Base-by-base conservation (phyloP, 768 basidiomycete genomes). In the Mycena crocata region DNA sequence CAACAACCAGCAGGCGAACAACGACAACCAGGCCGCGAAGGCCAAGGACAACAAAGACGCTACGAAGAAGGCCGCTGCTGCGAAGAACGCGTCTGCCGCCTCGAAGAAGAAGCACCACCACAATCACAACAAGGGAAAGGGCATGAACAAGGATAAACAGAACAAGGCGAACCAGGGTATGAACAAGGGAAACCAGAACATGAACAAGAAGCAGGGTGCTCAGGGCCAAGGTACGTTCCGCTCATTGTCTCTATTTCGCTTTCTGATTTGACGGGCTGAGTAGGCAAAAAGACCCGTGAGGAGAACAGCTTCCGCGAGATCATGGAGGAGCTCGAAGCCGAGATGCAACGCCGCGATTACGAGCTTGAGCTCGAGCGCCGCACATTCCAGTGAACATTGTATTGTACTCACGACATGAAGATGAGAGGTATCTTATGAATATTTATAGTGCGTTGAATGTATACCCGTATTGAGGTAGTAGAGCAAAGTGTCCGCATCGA, bases 371-470 rank as follows among this genome's bases (percentile, higher is more conserved):
- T 46, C 24, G 37, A 60, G 35, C 26, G 44, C 44, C 44, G 44
- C 24, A 24, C 31, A 15, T 13, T 50, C 31, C 30, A 45, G 30
- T 57, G 26, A 45, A 23, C 79, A 74, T 8, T n/a, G n/a, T n/a
- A n/a, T n/a, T n/a, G n/a, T n/a, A n/a, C n/a, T n/a, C 80, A 66
- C 0, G 81, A 71, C 1, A 77, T 49, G 50, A 79, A 78, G 5
- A 39, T 7, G 6, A 68, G 17, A 19, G 19, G 48, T 50, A 61
- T 32, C 77, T 61, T 3, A 51, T 44, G 2, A 50, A 37, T 59
- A 59, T 60, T 51, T 42, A 49, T 80, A 52, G 0, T 80, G 74
- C 5, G 39, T 31, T 57, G 19, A 21, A 42, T 19, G 50, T 24
- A 24, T 44, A 37, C 40, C n/a, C 24, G 30, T 9, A 54, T 21